Conservation (phyloP, 495 filamentous ascomycete species). For the Cryomyces minteri region DNA sequence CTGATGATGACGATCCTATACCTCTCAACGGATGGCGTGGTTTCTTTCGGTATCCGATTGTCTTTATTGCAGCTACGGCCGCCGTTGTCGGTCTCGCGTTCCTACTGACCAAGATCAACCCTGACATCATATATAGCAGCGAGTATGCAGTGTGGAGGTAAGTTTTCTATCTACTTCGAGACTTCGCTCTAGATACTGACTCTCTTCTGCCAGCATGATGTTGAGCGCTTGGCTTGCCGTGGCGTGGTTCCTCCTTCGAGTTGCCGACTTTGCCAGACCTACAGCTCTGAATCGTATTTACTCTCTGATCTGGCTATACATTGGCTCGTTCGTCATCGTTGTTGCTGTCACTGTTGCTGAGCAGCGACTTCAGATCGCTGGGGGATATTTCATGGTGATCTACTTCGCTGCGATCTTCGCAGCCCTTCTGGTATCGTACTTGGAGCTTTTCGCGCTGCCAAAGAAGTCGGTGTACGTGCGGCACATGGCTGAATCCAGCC, state of each 20-base stretch:
- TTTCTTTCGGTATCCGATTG: conserved; percentile 66
- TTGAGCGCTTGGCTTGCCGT: conserved; percentile 60
- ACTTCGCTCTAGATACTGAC: too few relatives aligned
- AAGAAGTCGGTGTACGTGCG: conserved; percentile 40
- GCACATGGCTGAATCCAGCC: neutral
- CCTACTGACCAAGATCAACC: conserved; percentile 66
- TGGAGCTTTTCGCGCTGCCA: conserved; percentile 65
- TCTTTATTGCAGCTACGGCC: conserved; percentile 48
- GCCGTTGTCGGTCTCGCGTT: conserved; percentile 56
- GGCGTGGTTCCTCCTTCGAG: conserved; percentile 70
- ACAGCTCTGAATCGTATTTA: conserved; percentile 73
- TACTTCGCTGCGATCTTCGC: conserved; percentile 59
- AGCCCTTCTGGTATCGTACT: conserved; percentile 28
- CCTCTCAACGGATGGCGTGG: conserved; percentile 60
- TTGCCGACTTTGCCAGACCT: conserved; percentile 66
- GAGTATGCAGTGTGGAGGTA: conserved; percentile 47
- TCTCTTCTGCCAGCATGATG: conserved; percentile 40
- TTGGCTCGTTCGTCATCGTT: conserved; percentile 50
- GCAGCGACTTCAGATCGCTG: conserved; percentile 48
- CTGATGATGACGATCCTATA: conserved; percentile 40
- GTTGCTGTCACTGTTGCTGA: conserved; percentile 57
- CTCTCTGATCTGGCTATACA: conserved; percentile 66
- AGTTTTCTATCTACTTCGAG: neutral
- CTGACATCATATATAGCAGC: conserved; percentile 71
- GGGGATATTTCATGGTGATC: conserved; percentile 70